Percentiles rank a stretch among this genome's conserved stretches.
Evolutionary conservation across 2,329 filamentous ascomycete species (phyloP).

Genomic region (Talaromyces funiculosus): DNA sequence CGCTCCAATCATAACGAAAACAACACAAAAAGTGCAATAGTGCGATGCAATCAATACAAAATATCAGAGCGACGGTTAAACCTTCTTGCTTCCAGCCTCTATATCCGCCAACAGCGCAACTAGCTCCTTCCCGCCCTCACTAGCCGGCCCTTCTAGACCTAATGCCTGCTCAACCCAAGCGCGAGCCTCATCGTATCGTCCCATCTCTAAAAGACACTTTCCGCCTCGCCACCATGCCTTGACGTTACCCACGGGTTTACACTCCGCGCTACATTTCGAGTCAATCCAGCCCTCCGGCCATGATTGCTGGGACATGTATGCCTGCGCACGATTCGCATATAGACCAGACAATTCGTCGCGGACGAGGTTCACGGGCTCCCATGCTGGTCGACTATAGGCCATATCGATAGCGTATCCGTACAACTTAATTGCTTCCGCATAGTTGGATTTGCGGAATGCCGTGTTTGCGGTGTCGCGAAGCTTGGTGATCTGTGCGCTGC

Average conservation of each 20-base stretch:
- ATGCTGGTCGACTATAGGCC: conserved; percentile 71
- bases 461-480: conserved; percentile 82
- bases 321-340: conserved; percentile 84
- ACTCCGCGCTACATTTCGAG: conserved; percentile 81
- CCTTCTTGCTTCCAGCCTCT: conserved; percentile 37
- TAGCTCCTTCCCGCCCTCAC: conserved; percentile 46
- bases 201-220: conserved; percentile 86
- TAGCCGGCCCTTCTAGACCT: conserved; percentile 67
- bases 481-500: conserved; percentile 79
- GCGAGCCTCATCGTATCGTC: conserved; percentile 71
- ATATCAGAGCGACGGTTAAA: not conserved
- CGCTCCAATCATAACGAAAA: not conserved
- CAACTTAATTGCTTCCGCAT: conserved; percentile 69
- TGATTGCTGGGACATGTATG: conserved; percentile 71
- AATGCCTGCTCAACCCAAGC: conserved; percentile 71
- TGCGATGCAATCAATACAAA: not conserved
- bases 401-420: conserved; percentile 87
- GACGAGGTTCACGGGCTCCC: conserved; percentile 81
- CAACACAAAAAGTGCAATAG: not conserved
- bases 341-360: conserved; percentile 76
- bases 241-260: conserved; percentile 77
- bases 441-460: conserved; percentile 71
- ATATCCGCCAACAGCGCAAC: conserved; percentile 58
- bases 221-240: conserved; percentile 94
- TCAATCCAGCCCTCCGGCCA: conserved; percentile 88